Evolutionary conservation across 345 rosid species (phyloP).

Genomic region (Eucalyptus leucophloia): DNA sequence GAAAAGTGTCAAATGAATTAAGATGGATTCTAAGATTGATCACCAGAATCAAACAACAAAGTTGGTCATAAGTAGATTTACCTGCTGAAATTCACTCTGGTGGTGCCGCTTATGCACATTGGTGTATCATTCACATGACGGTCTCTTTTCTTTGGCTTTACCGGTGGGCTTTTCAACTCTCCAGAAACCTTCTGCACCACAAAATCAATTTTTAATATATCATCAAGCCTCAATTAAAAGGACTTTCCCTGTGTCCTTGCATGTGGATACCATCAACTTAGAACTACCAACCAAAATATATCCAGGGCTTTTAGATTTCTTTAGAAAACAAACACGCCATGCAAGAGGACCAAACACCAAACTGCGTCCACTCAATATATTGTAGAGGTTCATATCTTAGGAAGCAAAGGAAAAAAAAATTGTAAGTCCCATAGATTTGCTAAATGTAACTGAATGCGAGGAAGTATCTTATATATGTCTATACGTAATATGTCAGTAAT

Average conservation of each 20-base stretch:
- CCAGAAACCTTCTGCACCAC: constrained; percentile 34
- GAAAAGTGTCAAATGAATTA: too few species aligned
- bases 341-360: neutral
- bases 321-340: neutral
- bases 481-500: too few species aligned
- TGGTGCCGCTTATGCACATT: too few species aligned
- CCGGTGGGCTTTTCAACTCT: constrained; percentile 13
- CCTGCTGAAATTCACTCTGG: too few species aligned
- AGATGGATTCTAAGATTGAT: too few species aligned
- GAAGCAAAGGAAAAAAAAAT: too few species aligned
- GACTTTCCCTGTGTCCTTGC: neutral
- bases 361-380: neutral
- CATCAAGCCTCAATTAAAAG: neutral
- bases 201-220: neutral
- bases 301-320: neutral
- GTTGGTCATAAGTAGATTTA: too few species aligned
- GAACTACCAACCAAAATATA: neutral
- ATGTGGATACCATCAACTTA: neutral
- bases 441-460: too few species aligned
- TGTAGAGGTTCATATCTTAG: too few species aligned
- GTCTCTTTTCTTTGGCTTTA: constrained; percentile 23
- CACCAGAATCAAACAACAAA: too few species aligned
- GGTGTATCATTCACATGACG: constrained; percentile 16
- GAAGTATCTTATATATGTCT: too few species aligned
- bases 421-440: too few species aligned